Evolutionary conservation across 495 filamentous ascomycete genomes (phyloP).

Genomic region (Aspergillus kassunensis): DNA sequence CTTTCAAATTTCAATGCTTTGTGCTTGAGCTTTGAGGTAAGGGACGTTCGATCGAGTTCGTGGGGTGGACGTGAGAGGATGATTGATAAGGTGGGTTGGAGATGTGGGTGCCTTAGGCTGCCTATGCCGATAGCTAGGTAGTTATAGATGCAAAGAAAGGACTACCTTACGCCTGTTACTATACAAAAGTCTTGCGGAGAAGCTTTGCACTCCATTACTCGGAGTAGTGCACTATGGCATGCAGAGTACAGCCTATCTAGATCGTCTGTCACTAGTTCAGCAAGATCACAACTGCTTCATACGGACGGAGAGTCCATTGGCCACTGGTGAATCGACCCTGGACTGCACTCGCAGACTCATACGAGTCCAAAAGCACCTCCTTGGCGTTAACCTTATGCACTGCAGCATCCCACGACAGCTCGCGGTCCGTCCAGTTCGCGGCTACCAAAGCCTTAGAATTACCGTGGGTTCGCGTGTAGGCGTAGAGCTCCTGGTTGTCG

Average conservation of each 20-base stretch:
- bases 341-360: constrained; percentile 25
- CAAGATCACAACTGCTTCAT: constrained; percentile 35
- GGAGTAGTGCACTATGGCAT: too few relatives aligned
- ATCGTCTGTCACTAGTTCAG: constrained; percentile 12
- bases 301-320: constrained; percentile 37
- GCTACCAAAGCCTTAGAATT: constrained; percentile 45
- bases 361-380: constrained; percentile 42
- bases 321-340: constrained; percentile 23
- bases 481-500: constrained; percentile 43
- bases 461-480: constrained; percentile 42
- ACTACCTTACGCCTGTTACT: too few relatives aligned
- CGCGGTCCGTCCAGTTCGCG: constrained; percentile 47
- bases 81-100: neutral
- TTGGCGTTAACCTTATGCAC: constrained; percentile 32
- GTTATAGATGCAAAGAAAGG: too few relatives aligned
- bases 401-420: constrained; percentile 37
- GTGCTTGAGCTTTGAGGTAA: too few relatives aligned
- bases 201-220: too few relatives aligned
- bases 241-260: neutral
- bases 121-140: neutral
- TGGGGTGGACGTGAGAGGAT: neutral
- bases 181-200: too few relatives aligned
- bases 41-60: too few relatives aligned
- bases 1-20: too few relatives aligned
- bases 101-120: neutral